These are phyloP conservation scores for Candida argentea DNA, from an alignment of 805 yeast species.

Conservation along the genomic window DNA sequence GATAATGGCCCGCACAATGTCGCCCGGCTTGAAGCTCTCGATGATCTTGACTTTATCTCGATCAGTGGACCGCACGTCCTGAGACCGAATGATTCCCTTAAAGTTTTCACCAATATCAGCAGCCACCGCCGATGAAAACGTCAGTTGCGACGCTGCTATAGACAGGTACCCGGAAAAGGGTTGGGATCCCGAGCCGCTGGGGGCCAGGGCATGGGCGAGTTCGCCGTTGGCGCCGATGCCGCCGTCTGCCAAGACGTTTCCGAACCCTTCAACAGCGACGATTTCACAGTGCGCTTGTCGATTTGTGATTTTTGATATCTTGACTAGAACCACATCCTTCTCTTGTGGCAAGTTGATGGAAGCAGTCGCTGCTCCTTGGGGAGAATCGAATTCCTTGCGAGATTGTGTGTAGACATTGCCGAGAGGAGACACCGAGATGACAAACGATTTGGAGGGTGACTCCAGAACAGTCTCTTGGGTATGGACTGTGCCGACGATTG, in stretches of 20 bases:
- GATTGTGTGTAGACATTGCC: constrained; percentile 16
- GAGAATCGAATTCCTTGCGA: constrained; percentile 11
- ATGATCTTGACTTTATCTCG: constrained; percentile 75
- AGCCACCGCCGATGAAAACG: constrained; percentile 27
- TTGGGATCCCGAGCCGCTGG: constrained; percentile 48
- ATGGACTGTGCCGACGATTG: constrained; percentile 51
- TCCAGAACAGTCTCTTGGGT: constrained; percentile 13
- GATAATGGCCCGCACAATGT: constrained; percentile 75
- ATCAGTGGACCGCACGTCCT: constrained; percentile 86
- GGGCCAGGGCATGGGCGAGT: constrained; percentile 25
- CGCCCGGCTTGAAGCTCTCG: constrained; percentile 84
- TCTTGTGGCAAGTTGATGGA: constrained; percentile 64
- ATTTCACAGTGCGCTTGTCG: constrained; percentile 77
- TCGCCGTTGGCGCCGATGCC: constrained; percentile 55
- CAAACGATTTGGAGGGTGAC: constrained; percentile 11
- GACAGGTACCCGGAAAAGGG: constrained; percentile 23
- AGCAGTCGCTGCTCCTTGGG: constrained; percentile 9
- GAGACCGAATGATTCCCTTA: constrained; percentile 76
- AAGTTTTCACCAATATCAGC: constrained; percentile 80
- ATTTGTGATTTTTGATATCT: constrained; percentile 54
- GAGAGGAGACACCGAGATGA: constrained; percentile 22
- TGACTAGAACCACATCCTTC: constrained; percentile 71
- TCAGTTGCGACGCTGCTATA: constrained; percentile 32
- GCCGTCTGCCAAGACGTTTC: constrained; percentile 46
- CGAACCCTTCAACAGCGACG: constrained; percentile 49